Base-by-base conservation (phyloP, 2,329 filamentous ascomycete species). In the Aspergillus spinulosporus region DNA sequence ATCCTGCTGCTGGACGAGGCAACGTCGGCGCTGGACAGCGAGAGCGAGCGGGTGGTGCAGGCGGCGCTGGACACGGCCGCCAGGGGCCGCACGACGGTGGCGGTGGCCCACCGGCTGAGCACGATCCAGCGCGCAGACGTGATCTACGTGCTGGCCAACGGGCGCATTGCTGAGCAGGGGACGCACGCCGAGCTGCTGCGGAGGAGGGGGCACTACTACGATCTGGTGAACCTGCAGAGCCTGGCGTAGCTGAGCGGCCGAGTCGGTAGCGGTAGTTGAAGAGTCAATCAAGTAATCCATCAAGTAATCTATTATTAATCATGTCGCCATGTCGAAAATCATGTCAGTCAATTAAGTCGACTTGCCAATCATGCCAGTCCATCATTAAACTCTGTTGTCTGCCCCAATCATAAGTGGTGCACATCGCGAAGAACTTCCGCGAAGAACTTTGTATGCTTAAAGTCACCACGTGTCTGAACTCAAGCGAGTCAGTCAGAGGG, bases 111-210 rank as follows among this genome's bases (percentile, higher is more conserved):
- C 74, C 81, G 92, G 15, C 77, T 97, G 3, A 90, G 86, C 68
- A 96, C 92, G 0, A 96, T 97, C 59, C 90, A 96, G 70, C 90
- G 92, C 69, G 92, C 92, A 0, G 92, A 97, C 69, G 76, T 92
- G 50, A 97, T 97, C 64, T 96, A 93, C 63, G 92, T 97, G 8
- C 92, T 97, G 69, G 91, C 96, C 70, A 85, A 89, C 64, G 92
- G 92, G 1, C 80, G 84, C 54, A 83, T 97, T 39, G 88, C 92
- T 1, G 92, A 97, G 78, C 80, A 82, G 62, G 92, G 92, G 2
- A 90, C 86, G 8, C 92, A 97, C 68, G 64, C 75, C 0, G 88
- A 90, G 68, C 69, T 92, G 66, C 85, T 88, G 82, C 79, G 78
- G 64, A 79, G 78, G 69, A 83, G 84, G 52, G 88, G 88, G 1